phyloP scores from a whole-genome alignment of 306 rosid species.

The Prinsepia uniflora region DNA sequence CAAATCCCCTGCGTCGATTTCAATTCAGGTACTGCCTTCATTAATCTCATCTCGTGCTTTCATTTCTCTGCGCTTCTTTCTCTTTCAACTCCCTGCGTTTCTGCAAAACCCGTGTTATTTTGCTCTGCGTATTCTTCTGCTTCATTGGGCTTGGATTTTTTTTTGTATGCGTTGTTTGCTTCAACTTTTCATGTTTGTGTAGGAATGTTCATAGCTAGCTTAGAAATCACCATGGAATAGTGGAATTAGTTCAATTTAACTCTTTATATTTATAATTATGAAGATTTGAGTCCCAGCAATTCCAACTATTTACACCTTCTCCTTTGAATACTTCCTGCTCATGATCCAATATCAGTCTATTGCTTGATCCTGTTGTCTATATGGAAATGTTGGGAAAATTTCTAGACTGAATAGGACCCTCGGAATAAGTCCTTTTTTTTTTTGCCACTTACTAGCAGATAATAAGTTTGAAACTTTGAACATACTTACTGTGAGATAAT shows the following conservation, averaged over 20 bases:
- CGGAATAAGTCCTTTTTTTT: no score
- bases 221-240: no score
- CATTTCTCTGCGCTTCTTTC: not conserved
- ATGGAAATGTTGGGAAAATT: not conserved
- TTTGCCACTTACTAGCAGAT: no score
- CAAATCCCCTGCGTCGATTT: not conserved
- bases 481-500: not conserved
- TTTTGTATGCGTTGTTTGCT: not conserved
- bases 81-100: not conserved
- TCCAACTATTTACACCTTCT: no score
- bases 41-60: not conserved
- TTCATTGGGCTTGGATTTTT: not conserved
- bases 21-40: not conserved
- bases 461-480: not conserved
- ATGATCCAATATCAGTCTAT: not conserved
- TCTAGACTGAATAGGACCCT: no score
- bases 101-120: no score
- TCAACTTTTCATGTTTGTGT: not conserved
- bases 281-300: no score
- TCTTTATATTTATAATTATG: no score
- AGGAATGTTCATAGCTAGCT: not conserved
- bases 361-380: not conserved
- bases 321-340: no score
- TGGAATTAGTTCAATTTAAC: no score
- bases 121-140: not conserved